Base-by-base conservation (phyloP, 768 basidiomycete genomes). In the Suillus occidentalis region DNA sequence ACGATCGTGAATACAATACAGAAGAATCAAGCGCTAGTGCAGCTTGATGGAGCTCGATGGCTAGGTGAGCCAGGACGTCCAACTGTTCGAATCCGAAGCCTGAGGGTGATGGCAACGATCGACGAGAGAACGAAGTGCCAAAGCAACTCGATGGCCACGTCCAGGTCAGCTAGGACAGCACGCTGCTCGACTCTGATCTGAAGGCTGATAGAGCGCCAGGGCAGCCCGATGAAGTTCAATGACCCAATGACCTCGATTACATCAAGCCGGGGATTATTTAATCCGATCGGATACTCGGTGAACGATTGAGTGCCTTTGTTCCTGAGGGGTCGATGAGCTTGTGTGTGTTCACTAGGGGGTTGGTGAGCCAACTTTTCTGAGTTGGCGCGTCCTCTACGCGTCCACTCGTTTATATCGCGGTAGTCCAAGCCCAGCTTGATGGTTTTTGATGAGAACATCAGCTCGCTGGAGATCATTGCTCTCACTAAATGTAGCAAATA, bases 111-210 rank as follows among this genome's bases (percentile, higher is more conserved):
- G n/a, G 18, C 4, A 20, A 45, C 20, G 16, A 45, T n/a, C 22
- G 22, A 22, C 16, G 6, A 8, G 47, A 14, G 22, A 14, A 14
- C 22, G 47, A 13, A 50, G 22, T 14, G 22, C 49, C 6, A 25
- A 28, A 65, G 66, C 31, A 71, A 68, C 40, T 72, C 67, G 57
- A 75, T 72, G 37, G 74, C 74, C 57, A 70, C 70, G 34, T 76
- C 69, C 9, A 75, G 73, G 60, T 75, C 69, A 7, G 49, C 22
- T 40, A 65, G 42, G 0, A 36, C 10, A 1, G 69, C 70, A 39
- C 60, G 18, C 47, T 65, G 69, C 25, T 68, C 66, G 50, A 70
- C 68, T 42, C 72, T 73, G 52, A 72, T 65, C 58, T 66, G 68
- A 57, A 76, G 56, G 10, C 70, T 70, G 56, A 9, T 43, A 20